A percentile compares a stretch with the other conserved stretches of the same genome.
These are phyloP conservation scores for Plantago lanceolata DNA, from an alignment of 305 asterid genomes.

Conservation along the genomic window DNA sequence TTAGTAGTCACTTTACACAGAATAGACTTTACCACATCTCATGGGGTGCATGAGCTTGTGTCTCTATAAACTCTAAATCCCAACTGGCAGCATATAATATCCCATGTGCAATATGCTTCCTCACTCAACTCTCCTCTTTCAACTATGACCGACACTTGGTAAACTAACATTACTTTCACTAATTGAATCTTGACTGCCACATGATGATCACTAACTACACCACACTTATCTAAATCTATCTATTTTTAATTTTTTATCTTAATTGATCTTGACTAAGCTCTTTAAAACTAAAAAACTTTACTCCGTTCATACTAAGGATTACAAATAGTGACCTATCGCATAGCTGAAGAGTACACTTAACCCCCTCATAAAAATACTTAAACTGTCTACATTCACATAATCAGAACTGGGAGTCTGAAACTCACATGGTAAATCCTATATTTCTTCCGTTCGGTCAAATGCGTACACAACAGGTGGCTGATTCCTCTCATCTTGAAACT, in stretches of 20 bases:
- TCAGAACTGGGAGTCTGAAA: slow-evolving; percentile 8
- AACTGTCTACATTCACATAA: background rate
- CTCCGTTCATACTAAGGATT: background rate
- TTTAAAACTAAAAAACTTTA: no score
- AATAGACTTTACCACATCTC: slow-evolving; percentile 10
- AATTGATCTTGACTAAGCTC: no score
- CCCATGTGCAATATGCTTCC: slow-evolving; percentile 36
- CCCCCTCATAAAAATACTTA: background rate
- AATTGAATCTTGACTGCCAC: slow-evolving; percentile 21
- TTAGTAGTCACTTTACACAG: background rate
- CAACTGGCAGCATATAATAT: slow-evolving; percentile 34
- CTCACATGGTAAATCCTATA: slow-evolving; percentile 42
- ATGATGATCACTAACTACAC: background rate
- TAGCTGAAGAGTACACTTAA: background rate
- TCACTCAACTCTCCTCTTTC: background rate
- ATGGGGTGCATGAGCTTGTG: slow-evolving; percentile 10
- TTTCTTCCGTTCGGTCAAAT: slow-evolving; percentile 36
- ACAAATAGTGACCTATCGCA: background rate
- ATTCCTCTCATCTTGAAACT: slow-evolving; percentile 25
- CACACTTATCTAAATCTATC: background rate
- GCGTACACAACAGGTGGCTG: slow-evolving; percentile 37
- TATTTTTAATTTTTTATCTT: no score
- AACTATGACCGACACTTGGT: slow-evolving; percentile 34
- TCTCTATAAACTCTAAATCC: slow-evolving; percentile 4
- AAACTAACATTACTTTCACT: slow-evolving; percentile 24